These are phyloP conservation scores for Thelephora ganbajun DNA, from an alignment of 768 basidiomycete genomes.

Conservation along the genomic window DNA sequence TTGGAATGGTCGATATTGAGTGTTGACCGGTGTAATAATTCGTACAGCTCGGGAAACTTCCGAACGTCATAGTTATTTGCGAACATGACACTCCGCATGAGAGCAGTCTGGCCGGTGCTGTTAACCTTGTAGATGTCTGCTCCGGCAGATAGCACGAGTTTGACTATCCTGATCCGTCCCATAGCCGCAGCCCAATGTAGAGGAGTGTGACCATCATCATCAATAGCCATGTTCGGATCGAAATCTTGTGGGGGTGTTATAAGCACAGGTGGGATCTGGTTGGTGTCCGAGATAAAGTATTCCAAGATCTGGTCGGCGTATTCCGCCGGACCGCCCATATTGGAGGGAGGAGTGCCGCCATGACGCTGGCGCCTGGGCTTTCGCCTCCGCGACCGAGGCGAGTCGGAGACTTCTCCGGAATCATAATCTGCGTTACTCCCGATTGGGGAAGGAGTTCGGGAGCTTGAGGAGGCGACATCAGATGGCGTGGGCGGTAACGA, in stretches of 20 bases:
- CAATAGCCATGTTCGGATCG: constrained; percentile 91
- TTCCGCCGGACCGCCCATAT: constrained; percentile 47
- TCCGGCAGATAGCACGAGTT: constrained; percentile 82
- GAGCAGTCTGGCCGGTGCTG: constrained; percentile 87
- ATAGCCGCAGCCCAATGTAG: constrained; percentile 99
- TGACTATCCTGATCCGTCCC: constrained; percentile 94
- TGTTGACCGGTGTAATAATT: constrained; percentile 92
- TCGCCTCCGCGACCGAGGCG: constrained; percentile 29
- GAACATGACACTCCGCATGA: constrained; percentile 99
- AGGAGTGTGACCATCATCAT: constrained; percentile 95
- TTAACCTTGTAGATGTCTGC: constrained; percentile 97
- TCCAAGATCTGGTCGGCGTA: constrained; percentile 95
- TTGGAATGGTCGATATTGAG: constrained; percentile 98
- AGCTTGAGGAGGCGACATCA: constrained; percentile 62
- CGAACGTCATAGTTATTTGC: constrained; percentile 99
- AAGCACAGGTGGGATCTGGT: constrained; percentile 77
- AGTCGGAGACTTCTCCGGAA: constrained; percentile 23
- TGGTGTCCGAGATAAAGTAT: constrained; percentile 96
- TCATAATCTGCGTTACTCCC: constrained; percentile 39
- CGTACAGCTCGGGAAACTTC: constrained; percentile 96
- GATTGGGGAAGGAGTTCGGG: constrained; percentile 89
- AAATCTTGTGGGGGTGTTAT: constrained; percentile 82
- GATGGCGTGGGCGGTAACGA: constrained; percentile 86
- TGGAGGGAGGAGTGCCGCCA: constrained; percentile 26
- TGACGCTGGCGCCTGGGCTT: constrained; percentile 30